Conservation (phyloP, 805 yeast species). For the Kodamaea neixiangensis region DNA sequence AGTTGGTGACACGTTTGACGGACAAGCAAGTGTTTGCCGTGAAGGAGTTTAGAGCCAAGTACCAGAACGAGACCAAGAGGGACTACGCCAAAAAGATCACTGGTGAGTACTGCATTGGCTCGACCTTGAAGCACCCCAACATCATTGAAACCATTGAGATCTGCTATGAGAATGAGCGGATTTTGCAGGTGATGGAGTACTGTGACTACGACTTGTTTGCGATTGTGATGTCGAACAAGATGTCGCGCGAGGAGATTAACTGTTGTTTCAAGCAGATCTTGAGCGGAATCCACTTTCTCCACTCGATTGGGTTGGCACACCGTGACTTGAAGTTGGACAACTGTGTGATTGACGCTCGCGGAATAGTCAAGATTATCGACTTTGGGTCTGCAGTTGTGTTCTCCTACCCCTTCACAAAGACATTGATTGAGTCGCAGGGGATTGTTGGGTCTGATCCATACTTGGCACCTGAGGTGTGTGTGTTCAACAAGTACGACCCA, state of each 20-base stretch:
- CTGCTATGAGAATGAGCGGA: constrained; percentile 82
- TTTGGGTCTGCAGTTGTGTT: constrained; percentile 93
- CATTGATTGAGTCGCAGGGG: constrained; percentile 74
- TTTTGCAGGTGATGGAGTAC: constrained; percentile 91
- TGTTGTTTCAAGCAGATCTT: constrained; percentile 90
- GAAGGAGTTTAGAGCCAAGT: constrained; percentile 82
- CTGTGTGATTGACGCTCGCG: constrained; percentile 80
- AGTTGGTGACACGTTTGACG: constrained; percentile 62
- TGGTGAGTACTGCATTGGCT: constrained; percentile 92
- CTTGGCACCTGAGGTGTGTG: constrained; percentile 89
- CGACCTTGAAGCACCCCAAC: constrained; percentile 85
- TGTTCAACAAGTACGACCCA: constrained; percentile 81
- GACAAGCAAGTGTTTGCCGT: constrained; percentile 85
- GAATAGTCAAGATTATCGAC: constrained; percentile 87
- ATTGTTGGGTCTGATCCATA: constrained; percentile 89
- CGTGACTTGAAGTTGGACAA: constrained; percentile 90
- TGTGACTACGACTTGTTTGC: constrained; percentile 93
- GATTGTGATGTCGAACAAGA: constrained; percentile 89
- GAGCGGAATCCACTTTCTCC: constrained; percentile 79
- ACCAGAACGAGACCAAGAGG: constrained; percentile 70
- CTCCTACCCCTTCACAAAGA: constrained; percentile 79
- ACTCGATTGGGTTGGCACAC: constrained; percentile 84
- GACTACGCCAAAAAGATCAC: constrained; percentile 92
- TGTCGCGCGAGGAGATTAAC: constrained; percentile 75
- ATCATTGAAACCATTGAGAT: constrained; percentile 90